Conservation (phyloP, 177 flowering plant species). For the Vitis hybrid region DNA sequence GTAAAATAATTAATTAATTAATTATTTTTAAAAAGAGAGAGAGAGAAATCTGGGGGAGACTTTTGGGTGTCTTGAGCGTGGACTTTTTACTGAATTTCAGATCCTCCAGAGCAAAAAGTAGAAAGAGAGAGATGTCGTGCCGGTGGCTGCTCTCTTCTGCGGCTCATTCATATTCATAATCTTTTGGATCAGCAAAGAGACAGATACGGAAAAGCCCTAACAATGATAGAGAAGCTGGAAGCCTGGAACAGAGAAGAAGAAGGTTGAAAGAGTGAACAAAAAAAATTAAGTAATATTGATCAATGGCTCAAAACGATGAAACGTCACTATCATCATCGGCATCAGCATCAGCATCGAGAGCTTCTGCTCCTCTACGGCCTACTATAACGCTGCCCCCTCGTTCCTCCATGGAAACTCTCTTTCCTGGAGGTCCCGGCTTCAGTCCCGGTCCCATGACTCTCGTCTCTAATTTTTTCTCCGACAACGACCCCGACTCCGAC, state of each 20-base stretch:
- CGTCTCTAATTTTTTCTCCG: slow-evolving; percentile 56
- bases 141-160: too few species aligned
- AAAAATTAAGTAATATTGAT: neutral
- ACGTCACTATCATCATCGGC: slow-evolving; percentile 7
- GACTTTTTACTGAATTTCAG: slow-evolving; percentile 33
- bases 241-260: neutral
- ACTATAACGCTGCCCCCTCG: slow-evolving; percentile 53
- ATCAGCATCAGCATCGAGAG: slow-evolving; percentile 5
- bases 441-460: slow-evolving; percentile 74
- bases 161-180: too few species aligned
- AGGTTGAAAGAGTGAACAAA: slow-evolving; percentile 4
- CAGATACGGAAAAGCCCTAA: neutral
- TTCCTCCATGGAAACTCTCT: slow-evolving; percentile 36
- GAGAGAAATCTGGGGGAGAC: slow-evolving; percentile 3
- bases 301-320: slow-evolving; percentile 33
- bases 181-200: too few species aligned
- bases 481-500: slow-evolving; percentile 31
- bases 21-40: neutral
- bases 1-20: too few species aligned
- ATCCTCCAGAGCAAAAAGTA: slow-evolving; percentile 7
- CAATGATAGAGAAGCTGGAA: neutral
- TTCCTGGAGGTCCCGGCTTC: slow-evolving; percentile 28
- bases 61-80: slow-evolving; percentile 28
- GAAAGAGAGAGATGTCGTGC: neutral
- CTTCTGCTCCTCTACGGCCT: slow-evolving; percentile 27